phyloP scores from a whole-genome alignment of 208 protist genomes.

The Herpetomonas tarakana region DNA sequence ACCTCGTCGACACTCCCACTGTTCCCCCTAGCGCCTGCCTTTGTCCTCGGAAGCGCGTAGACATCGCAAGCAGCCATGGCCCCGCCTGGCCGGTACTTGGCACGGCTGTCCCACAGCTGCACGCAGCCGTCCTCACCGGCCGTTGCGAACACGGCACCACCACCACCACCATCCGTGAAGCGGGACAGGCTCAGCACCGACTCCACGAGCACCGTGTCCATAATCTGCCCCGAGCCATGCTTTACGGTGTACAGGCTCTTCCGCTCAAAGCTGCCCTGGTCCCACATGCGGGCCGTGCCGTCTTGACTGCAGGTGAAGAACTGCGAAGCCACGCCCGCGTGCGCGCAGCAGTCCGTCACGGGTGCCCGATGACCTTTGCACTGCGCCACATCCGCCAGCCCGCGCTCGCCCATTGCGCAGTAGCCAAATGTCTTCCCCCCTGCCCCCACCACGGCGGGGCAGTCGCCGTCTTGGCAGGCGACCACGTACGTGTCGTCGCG shows the following conservation, averaged over 20 bases:
- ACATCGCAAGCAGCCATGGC: slow-evolving; percentile 37
- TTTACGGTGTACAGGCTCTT: slow-evolving; percentile 58
- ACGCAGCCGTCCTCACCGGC: slow-evolving; percentile 68
- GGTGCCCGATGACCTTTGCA: slow-evolving; percentile 70
- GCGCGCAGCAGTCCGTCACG: slow-evolving; percentile 53
- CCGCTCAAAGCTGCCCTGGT: slow-evolving; percentile 32
- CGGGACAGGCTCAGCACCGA: slow-evolving; percentile 32
- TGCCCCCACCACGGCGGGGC: slow-evolving; percentile 47
- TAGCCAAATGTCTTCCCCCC: slow-evolving; percentile 59
- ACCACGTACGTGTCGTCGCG: slow-evolving; percentile 59
- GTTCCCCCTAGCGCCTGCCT: neutral
- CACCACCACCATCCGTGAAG: slow-evolving; percentile 7
- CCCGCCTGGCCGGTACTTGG: slow-evolving; percentile 68
- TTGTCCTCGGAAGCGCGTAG: slow-evolving; percentile 13
- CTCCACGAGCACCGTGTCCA: slow-evolving; percentile 70
- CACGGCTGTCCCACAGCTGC: slow-evolving; percentile 69
- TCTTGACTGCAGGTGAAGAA: slow-evolving; percentile 74
- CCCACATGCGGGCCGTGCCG: slow-evolving; percentile 72
- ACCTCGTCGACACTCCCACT: neutral
- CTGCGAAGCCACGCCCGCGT: slow-evolving; percentile 20
- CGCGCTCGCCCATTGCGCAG: slow-evolving; percentile 73
- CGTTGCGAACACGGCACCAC: slow-evolving; percentile 52
- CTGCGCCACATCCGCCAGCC: slow-evolving; percentile 63
- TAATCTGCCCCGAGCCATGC: slow-evolving; percentile 70
- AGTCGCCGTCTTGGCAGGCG: slow-evolving; percentile 77